These are phyloP conservation scores for Singerocomus inundabilis DNA, from an alignment of 1,284 basidiomycete genomes.

Conservation along the genomic window DNA sequence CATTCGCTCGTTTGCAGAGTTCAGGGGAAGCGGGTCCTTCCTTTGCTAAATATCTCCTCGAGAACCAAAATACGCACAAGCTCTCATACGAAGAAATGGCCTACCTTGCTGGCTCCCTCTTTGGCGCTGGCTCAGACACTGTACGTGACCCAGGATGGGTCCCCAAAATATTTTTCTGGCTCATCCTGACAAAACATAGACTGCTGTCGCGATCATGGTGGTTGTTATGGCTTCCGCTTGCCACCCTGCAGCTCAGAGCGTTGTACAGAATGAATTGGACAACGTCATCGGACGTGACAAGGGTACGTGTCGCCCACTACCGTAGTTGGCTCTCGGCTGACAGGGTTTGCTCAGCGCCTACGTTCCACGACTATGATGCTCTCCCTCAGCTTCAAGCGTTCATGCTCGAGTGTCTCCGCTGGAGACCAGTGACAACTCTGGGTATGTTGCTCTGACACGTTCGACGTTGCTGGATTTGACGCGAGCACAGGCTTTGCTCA, in stretches of 20 bases:
- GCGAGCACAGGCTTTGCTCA: slow-evolving; percentile 29
- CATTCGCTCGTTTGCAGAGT: slow-evolving; percentile 9
- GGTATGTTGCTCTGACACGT: slow-evolving; percentile 13
- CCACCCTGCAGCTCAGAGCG: slow-evolving; percentile 39
- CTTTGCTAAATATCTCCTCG: slow-evolving; percentile 31
- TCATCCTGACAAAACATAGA: slow-evolving; percentile 27
- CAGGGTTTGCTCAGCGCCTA: slow-evolving; percentile 33
- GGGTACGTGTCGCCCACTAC: slow-evolving; percentile 22
- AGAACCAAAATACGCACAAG: slow-evolving; percentile 30
- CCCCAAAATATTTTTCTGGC: background rate
- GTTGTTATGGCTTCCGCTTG: slow-evolving; percentile 51
- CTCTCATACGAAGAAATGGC: slow-evolving; percentile 36
- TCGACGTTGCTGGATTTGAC: slow-evolving; percentile 2
- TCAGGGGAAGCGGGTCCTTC: slow-evolving; percentile 28
- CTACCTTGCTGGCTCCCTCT: slow-evolving; percentile 43
- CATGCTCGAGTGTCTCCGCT: slow-evolving; percentile 44
- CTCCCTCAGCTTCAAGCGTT: slow-evolving; percentile 44
- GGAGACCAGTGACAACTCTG: slow-evolving; percentile 41
- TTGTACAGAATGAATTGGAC: slow-evolving; percentile 48
- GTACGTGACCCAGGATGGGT: slow-evolving; percentile 23
- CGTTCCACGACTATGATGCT: slow-evolving; percentile 37
- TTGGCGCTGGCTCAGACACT: slow-evolving; percentile 45
- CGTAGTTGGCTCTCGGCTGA: background rate
- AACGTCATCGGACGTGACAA: slow-evolving; percentile 40
- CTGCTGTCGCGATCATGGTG: slow-evolving; percentile 43